Conservation (phyloP, 768 basidiomycete genomes). For the Calocera viscosa region DNA sequence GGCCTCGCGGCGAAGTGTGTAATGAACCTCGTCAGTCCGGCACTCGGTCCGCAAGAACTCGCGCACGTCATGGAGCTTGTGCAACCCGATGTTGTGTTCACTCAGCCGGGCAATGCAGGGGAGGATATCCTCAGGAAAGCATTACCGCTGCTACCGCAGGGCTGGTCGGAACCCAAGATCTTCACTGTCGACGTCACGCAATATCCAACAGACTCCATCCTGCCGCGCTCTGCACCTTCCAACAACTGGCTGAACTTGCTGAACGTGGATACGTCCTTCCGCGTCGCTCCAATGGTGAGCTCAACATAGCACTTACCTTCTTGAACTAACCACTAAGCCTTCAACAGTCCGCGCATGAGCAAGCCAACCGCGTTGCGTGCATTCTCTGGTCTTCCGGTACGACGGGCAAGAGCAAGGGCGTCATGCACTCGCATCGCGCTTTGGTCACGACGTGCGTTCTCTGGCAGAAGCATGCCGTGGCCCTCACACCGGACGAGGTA, state of each 20-base stretch:
- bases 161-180: constrained; percentile 9
- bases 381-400: constrained; percentile 23
- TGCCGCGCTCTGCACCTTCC: background rate
- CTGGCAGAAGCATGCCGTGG: constrained; percentile 19
- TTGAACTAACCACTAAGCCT: constrained; percentile 9
- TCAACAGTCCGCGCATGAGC: constrained; percentile 13
- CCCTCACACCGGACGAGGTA: constrained; percentile 15
- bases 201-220: constrained; percentile 9
- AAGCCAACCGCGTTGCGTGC: constrained; percentile 17
- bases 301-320: background rate
- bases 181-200: background rate
- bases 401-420: constrained; percentile 23
- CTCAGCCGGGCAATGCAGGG: constrained; percentile 13
- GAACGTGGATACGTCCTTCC: background rate
- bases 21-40: constrained; percentile 21
- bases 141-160: constrained; percentile 10
- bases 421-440: constrained; percentile 19
- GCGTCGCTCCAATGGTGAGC: background rate
- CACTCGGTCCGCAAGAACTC: constrained; percentile 19
- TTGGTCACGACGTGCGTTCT: constrained; percentile 16
- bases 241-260: constrained; percentile 18
- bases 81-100: constrained; percentile 18
- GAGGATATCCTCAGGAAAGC: constrained; percentile 16
- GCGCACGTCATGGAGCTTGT: constrained; percentile 19
- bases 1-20: constrained; percentile 17